Conservation (phyloP, 306 rosid genomes). For the Pueraria montana region DNA sequence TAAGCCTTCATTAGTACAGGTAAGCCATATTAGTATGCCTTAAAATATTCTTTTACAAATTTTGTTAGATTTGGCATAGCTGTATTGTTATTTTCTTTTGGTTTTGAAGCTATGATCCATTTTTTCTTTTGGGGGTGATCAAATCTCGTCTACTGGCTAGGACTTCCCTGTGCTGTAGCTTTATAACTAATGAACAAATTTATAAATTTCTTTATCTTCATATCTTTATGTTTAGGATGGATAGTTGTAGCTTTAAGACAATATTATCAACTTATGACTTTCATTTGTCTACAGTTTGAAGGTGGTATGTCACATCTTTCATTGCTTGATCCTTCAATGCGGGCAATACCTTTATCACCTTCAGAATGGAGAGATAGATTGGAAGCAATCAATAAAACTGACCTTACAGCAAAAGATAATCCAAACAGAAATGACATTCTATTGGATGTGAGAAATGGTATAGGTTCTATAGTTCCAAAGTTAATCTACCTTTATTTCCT, state of each 20-base stretch:
- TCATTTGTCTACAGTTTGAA: constrained; percentile 68
- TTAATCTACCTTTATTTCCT: constrained; percentile 39
- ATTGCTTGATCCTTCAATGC: constrained; percentile 80
- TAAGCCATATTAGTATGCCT: constrained; percentile 41
- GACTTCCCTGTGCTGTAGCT: constrained; percentile 37
- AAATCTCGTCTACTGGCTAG: background rate
- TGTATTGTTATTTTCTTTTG: constrained; percentile 3
- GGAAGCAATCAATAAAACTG: constrained; percentile 55
- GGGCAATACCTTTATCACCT: constrained; percentile 81
- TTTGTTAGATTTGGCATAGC: background rate
- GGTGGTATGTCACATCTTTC: constrained; percentile 85
- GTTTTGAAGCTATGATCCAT: constrained; percentile 12
- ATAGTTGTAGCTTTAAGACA: constrained; percentile 28
- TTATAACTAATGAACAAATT: constrained; percentile 30
- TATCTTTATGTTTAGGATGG: constrained; percentile 26
- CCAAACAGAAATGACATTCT: constrained; percentile 53
- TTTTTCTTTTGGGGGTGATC: background rate
- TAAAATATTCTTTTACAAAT: background rate
- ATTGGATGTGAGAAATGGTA: constrained; percentile 95
- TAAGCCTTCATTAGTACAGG: constrained; percentile 94
- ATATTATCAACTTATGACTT: constrained; percentile 31
- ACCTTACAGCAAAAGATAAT: constrained; percentile 53
- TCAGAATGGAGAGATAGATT: constrained; percentile 83
- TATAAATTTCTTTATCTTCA: constrained; percentile 18
- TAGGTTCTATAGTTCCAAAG: constrained; percentile 38